These are phyloP conservation scores for Ricinus communis DNA, from an alignment of 345 rosid genomes.

Conservation along the genomic window DNA sequence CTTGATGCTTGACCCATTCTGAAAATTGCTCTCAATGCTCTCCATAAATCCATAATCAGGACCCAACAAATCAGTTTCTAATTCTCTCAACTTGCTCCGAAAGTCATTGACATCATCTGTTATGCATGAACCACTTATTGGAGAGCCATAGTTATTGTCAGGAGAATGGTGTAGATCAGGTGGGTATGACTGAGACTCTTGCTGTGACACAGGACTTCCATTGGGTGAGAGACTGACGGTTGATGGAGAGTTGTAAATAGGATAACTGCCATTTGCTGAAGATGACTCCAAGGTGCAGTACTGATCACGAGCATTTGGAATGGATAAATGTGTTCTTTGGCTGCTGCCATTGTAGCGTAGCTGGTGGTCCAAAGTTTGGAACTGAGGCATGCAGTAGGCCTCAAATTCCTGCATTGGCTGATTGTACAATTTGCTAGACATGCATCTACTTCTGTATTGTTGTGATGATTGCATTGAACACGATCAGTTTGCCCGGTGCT, in stretches of 20 bases:
- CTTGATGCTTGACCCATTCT: slow-evolving; percentile 17
- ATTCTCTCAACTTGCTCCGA: slow-evolving; percentile 68
- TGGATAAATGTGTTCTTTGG: slow-evolving; percentile 28
- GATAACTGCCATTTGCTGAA: slow-evolving; percentile 38
- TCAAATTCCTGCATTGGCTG: slow-evolving; percentile 45
- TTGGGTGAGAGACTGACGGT: slow-evolving; percentile 44
- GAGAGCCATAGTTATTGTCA: slow-evolving; percentile 53
- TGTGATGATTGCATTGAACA: slow-evolving; percentile 41
- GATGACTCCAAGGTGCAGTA: slow-evolving; percentile 69
- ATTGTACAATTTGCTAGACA: slow-evolving; percentile 43
- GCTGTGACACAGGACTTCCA: slow-evolving; percentile 52
- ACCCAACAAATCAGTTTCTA: slow-evolving; percentile 82
- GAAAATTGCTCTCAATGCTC: slow-evolving; percentile 37
- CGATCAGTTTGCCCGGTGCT: slow-evolving; percentile 1
- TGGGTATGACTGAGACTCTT: slow-evolving; percentile 44
- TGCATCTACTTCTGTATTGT: slow-evolving; percentile 30
- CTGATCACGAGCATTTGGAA: slow-evolving; percentile 39
- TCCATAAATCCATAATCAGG: slow-evolving; percentile 63
- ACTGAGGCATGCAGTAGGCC: slow-evolving; percentile 41
- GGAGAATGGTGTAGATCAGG: slow-evolving; percentile 48
- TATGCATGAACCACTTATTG: slow-evolving; percentile 68
- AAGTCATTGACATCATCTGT: slow-evolving; percentile 66
- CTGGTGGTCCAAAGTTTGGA: slow-evolving; percentile 37
- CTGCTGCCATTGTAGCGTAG: slow-evolving; percentile 29
- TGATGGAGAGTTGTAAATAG: slow-evolving; percentile 42